Conservation (phyloP, 1,284 basidiomycete genomes). For the Xerocomus minutiporus region DNA sequence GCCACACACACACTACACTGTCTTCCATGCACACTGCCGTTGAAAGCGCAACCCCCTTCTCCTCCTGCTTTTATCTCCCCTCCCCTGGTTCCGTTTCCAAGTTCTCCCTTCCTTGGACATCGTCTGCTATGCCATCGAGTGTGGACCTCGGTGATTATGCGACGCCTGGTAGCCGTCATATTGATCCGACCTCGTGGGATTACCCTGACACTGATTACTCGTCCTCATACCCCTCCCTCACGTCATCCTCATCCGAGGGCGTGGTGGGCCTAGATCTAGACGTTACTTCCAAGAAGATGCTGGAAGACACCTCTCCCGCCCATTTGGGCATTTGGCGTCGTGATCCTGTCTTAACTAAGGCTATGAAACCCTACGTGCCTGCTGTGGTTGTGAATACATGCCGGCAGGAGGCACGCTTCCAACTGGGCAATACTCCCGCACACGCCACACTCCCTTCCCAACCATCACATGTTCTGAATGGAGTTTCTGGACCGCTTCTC, state of each 20-base stretch:
- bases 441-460: conserved; percentile 14
- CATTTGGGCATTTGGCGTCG: conserved; percentile 34
- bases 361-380: conserved; percentile 28
- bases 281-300: conserved; percentile 28
- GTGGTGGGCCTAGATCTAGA: conserved; percentile 35
- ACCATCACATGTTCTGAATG: conserved; percentile 8
- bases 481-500: conserved; percentile 18
- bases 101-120: conserved; percentile 32
- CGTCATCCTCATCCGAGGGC: conserved; percentile 29
- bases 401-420: conserved; percentile 20
- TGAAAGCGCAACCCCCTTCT: conserved; percentile 50
- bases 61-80: conserved; percentile 50
- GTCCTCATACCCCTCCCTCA: conserved; percentile 34
- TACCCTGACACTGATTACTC: conserved; percentile 30
- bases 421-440: conserved; percentile 6
- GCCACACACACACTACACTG: conserved; percentile 47
- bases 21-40: conserved; percentile 73
- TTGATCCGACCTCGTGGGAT: conserved; percentile 31
- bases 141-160: conserved; percentile 38
- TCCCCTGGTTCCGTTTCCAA: conserved; percentile 43
- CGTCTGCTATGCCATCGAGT: conserved; percentile 38
- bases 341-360: conserved; percentile 24
- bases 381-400: conserved; percentile 30
- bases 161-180: conserved; percentile 33
- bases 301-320: conserved; percentile 31